phyloP scores from a whole-genome alignment of 2,329 filamentous ascomycete genomes.

The Purpureocillium takamizusanense region DNA sequence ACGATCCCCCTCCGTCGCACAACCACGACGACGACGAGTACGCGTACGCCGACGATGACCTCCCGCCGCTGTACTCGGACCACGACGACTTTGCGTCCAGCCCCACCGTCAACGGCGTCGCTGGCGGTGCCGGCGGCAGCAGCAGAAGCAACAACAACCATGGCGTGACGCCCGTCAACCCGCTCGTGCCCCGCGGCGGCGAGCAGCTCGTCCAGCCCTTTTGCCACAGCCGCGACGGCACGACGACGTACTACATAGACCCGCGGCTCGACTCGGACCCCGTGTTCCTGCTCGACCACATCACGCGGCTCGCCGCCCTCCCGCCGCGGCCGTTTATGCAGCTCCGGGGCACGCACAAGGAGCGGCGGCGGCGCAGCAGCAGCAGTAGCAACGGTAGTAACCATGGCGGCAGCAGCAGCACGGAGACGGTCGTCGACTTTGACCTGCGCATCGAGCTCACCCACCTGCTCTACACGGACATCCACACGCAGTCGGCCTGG shows the following conservation, averaged over 20 bases:
- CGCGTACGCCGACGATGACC: constrained; percentile 26
- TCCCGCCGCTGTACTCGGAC: constrained; percentile 36
- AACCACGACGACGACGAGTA: constrained; percentile 13
- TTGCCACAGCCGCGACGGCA: constrained; percentile 19
- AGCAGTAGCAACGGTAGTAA: constrained; percentile 27
- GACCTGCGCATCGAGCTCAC: constrained; percentile 50
- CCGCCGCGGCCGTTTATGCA: constrained; percentile 46
- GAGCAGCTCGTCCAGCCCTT: constrained; percentile 16
- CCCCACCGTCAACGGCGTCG: too few species aligned
- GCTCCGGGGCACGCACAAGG: constrained; percentile 43
- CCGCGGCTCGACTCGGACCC: constrained; percentile 34
- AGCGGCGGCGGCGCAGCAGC: constrained; percentile 18
- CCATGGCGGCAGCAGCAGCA: constrained; percentile 29
- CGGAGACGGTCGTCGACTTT: constrained; percentile 49
- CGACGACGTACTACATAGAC: constrained; percentile 32
- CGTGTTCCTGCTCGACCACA: constrained; percentile 31
- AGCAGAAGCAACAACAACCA: constrained; percentile 1
- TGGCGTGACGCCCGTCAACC: constrained; percentile 9
- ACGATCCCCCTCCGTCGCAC: constrained; percentile 21
- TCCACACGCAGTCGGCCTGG: constrained; percentile 29
- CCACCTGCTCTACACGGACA: constrained; percentile 43
- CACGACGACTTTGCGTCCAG: constrained; percentile 16
- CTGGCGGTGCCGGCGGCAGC: too few species aligned
- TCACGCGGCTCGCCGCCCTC: constrained; percentile 31
- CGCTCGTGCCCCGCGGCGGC: constrained; percentile 12